Conservation (phyloP, 2,329 filamentous ascomycete species). For the Trichoderma atrobrunneum region DNA sequence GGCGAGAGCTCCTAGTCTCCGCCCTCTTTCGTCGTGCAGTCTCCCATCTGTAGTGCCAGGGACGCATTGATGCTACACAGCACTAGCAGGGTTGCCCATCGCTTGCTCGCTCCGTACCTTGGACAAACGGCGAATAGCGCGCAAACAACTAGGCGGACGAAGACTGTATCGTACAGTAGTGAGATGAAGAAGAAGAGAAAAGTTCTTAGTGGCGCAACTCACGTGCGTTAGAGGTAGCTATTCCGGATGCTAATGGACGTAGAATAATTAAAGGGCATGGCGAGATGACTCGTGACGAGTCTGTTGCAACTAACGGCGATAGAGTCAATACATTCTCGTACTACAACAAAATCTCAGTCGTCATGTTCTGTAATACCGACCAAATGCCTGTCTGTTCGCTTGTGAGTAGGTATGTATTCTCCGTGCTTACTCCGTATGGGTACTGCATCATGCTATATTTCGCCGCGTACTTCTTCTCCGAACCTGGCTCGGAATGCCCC, state of each 20-base stretch:
- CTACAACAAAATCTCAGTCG: background rate
- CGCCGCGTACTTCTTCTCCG: background rate
- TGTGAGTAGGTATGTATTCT: background rate
- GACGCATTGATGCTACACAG: constrained; percentile 5
- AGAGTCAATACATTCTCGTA: background rate
- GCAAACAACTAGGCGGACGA: background rate
- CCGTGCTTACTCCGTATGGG: background rate
- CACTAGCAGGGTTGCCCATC: constrained; percentile 12
- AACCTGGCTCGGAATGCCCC: background rate
- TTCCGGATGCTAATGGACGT: background rate
- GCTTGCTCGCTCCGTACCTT: background rate
- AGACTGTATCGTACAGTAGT: background rate
- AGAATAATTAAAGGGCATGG: background rate
- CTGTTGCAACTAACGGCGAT: background rate
- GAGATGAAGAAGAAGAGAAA: background rate
- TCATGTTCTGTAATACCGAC: background rate
- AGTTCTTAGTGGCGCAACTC: background rate
- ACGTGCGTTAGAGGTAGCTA: background rate
- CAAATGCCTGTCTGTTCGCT: background rate
- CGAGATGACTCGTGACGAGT: background rate
- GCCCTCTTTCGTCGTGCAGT: constrained; percentile 8
- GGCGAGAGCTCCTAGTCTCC: constrained; percentile 8
- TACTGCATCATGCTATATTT: background rate
- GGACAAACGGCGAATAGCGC: background rate
- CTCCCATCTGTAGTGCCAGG: constrained; percentile 9